Base-by-base conservation (phyloP, 768 basidiomycete genomes). In the Tricholoma saponaceum region DNA sequence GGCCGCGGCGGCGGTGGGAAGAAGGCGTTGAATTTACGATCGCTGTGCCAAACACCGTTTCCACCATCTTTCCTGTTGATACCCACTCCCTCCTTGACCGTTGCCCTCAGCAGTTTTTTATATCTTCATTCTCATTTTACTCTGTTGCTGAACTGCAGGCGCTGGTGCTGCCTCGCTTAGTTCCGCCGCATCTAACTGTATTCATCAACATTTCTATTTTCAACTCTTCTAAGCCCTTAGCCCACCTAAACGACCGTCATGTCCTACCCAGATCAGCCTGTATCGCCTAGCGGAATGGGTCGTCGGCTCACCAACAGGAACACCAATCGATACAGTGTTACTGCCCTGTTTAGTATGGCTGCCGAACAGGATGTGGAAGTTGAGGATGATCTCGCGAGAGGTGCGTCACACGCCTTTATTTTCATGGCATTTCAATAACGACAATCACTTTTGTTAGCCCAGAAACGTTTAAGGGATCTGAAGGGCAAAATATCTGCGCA, bases 351-450 rank as follows among this genome's bases (percentile, higher is more conserved):
- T 71, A 93, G 91, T 67, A 95, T 98, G 89, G 96, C 95, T 12
- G 96, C 96, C 33, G 96, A 98, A 75, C 95, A 98, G 78, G 96
- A 98, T 70, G 89, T 95, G 10, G 96, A 98, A 72, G 91, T 98
- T 46, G 95, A 97, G 70, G 96, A 98, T 72, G 96, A 98, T 71
- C 77, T 98, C 58, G 94, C 96, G 5, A 79, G 93, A 82, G 93
- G 94, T 92, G 66, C 61, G 86, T 77, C 46, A n/a, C 51, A 25
- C 50, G 47, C 47, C 55, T 58, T 44, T 26, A 23, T 54, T 58
- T 37, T 52, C 39, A 53, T 16, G 43, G 58, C 33, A 52, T 26
- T 25, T 35, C 18, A 8, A 26, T 58, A 37, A 35, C 16, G 18
- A 28, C 47, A 41, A 62, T 54, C 54, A 60, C 56, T 52, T 51